Conservation (phyloP, 2,329 filamentous ascomycete species). For the Fusarium sublunatum region DNA sequence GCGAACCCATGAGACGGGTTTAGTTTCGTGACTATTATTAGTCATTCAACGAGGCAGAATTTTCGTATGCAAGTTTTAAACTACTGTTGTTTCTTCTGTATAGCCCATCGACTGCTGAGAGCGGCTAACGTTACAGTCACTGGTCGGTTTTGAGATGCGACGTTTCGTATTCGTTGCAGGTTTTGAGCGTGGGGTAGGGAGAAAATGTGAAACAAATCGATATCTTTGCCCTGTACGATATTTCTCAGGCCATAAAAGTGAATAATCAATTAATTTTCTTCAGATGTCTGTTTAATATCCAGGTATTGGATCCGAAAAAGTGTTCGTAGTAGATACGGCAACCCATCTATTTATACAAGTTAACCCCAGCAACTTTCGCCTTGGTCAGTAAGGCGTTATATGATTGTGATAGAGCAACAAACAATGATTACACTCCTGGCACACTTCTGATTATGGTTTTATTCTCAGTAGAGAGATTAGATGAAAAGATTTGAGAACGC, state of each 20-base stretch:
- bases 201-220: conserved; percentile 2
- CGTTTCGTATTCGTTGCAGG: conserved; percentile 39
- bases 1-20: conserved; percentile 34
- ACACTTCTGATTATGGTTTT: no score
- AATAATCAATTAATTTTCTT: no score
- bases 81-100: not conserved
- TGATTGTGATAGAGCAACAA: no score
- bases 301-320: no score
- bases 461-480: no score
- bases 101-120: not conserved
- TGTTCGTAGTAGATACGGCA: no score
- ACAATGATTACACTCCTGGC: no score
- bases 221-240: not conserved
- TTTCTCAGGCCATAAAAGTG: not conserved
- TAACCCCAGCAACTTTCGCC: no score
- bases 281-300: no score
- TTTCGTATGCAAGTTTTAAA: conserved; percentile 15
- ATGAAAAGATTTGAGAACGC: no score
- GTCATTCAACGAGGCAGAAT: conserved; percentile 1
- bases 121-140: conserved; percentile 1
- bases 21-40: conserved; percentile 34
- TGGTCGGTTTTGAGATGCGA: conserved; percentile 9
- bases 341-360: no score
- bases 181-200: conserved; percentile 2
- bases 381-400: no score